Conservation (phyloP, 495 filamentous ascomycete genomes). For the Hyaloscypha hepaticicola region DNA sequence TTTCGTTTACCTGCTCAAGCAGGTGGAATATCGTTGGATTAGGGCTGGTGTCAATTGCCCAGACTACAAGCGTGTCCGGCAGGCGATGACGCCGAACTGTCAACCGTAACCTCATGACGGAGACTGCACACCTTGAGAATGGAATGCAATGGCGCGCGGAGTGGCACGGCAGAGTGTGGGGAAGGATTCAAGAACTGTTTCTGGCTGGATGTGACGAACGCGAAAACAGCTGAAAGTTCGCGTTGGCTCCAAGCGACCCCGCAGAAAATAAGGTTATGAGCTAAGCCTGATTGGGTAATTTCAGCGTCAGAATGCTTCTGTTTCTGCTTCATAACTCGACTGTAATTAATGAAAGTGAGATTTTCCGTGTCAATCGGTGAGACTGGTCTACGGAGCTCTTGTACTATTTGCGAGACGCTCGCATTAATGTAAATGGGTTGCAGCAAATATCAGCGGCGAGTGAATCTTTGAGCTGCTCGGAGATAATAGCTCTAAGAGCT, state of each 20-base stretch:
- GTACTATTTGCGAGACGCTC: not conserved
- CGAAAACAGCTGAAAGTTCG: not conserved
- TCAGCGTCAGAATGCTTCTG: too few relatives aligned
- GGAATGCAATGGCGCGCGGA: not conserved
- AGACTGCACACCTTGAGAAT: not conserved
- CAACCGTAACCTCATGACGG: conserved; percentile 74
- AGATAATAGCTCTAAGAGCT: not conserved
- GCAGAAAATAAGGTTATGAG: not conserved
- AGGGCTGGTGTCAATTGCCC: conserved; percentile 57
- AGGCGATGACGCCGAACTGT: conserved; percentile 78
- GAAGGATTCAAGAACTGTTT: not conserved
- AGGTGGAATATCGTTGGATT: conserved; percentile 75
- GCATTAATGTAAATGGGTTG: not conserved
- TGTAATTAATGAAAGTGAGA: not conserved
- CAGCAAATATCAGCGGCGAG: not conserved
- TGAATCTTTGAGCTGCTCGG: not conserved
- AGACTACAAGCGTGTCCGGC: conserved; percentile 73
- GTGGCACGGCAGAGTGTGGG: not conserved
- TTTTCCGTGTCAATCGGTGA: not conserved
- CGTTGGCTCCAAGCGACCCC: not conserved
- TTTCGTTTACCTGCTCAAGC: conserved; percentile 77
- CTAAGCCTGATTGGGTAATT: not conserved
- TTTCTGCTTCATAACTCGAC: not conserved
- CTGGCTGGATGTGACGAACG: not conserved
- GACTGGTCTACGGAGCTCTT: not conserved